Evolutionary conservation across 768 basidiomycete species (phyloP).

Genomic region (Kockovaella imperatae): DNA sequence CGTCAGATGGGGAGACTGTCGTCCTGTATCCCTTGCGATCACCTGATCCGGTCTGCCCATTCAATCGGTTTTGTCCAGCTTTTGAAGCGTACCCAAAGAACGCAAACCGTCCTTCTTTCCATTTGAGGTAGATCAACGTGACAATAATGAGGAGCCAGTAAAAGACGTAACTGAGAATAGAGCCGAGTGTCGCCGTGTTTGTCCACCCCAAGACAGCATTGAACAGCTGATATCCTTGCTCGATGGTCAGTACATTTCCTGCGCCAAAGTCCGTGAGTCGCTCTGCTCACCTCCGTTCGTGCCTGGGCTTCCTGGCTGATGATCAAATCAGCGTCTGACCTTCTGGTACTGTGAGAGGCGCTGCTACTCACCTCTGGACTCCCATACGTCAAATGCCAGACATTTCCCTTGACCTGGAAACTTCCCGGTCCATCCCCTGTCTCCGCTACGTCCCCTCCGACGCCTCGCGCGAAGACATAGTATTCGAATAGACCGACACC

Average conservation of each 20-base stretch:
- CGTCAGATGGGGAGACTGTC: too few species aligned
- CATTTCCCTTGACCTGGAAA: constrained; percentile 68
- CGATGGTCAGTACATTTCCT: too few species aligned
- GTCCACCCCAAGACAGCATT: constrained; percentile 65
- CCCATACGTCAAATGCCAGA: constrained; percentile 53
- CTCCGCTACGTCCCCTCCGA: constrained; percentile 60
- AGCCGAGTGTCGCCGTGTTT: constrained; percentile 72
- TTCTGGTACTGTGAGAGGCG: too few species aligned
- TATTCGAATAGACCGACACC: constrained; percentile 64
- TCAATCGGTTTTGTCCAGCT: background rate
- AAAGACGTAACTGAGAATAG: constrained; percentile 77
- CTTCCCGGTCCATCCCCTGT: constrained; percentile 66
- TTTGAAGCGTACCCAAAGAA: constrained; percentile 29
- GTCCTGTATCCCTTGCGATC: too few species aligned
- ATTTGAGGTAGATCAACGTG: constrained; percentile 53
- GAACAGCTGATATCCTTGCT: constrained; percentile 68
- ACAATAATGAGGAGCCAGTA: constrained; percentile 82
- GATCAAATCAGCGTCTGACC: background rate
- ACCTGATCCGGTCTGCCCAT: too few species aligned
- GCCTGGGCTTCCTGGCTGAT: background rate
- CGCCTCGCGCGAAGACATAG: constrained; percentile 48
- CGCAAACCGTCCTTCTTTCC: constrained; percentile 45
- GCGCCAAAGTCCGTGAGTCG: constrained; percentile 1
- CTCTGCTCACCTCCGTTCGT: constrained; percentile 12
- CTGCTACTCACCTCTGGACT: constrained; percentile 28